phyloP scores from a whole-genome alignment of 78 protist species.

The Guillardia theta region DNA sequence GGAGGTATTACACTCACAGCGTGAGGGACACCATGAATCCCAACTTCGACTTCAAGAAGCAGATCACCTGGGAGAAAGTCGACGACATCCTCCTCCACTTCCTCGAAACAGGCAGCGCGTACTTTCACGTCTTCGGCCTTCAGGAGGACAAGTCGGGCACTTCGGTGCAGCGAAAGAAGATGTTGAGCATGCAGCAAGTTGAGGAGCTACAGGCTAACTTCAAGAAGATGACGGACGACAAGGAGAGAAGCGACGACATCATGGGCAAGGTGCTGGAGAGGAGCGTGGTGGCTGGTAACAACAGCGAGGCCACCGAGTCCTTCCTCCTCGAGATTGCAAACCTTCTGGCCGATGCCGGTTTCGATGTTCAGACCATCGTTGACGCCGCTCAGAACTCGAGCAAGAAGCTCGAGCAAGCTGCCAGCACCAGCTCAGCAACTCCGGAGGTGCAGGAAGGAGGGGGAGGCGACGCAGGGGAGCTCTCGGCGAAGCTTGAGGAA shows the following conservation, averaged over 20 bases:
- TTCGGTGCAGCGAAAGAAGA: background rate
- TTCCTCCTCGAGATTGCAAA: background rate
- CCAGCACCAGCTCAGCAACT: background rate
- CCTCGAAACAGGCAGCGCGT: background rate
- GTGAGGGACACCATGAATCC: background rate
- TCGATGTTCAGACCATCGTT: background rate
- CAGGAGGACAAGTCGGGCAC: background rate
- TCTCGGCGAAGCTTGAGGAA: background rate
- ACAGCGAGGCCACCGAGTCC: background rate
- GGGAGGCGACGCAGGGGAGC: background rate
- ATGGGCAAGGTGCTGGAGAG: background rate
- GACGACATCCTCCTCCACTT: background rate
- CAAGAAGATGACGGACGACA: background rate
- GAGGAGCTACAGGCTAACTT: background rate
- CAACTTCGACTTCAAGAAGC: constrained; percentile 6
- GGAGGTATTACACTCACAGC: background rate
- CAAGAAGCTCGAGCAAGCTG: background rate
- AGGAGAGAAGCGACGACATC: background rate
- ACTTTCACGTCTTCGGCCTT: background rate
- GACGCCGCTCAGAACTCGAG: background rate
- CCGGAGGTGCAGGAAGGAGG: constrained; percentile 7
- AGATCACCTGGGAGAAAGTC: background rate
- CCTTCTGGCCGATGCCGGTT: background rate
- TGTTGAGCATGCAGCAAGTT: background rate
- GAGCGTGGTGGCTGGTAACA: background rate